Evolutionary conservation across 495 filamentous ascomycete genomes (phyloP), one percentile per base, ranked within the genome.

Genomic region (Penicillium dipodomyicola): DNA sequence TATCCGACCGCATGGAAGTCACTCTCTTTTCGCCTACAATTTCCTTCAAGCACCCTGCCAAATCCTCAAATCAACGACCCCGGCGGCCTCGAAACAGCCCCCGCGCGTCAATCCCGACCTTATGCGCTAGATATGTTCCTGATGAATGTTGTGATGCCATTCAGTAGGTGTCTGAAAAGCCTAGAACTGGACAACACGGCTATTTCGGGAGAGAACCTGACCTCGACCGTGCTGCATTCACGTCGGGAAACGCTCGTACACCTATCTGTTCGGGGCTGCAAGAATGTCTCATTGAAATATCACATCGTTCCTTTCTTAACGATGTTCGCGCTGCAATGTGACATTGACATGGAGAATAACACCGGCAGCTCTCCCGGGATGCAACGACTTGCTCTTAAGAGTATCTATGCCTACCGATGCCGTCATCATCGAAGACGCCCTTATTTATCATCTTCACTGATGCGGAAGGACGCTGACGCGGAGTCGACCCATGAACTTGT

Each of bases 211-310:
- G 75, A 79, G 54, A 79, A 79, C 35, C 72, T 86, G 29, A 78
- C 77, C 12, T 77, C 76, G 32, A 81, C 69, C 4, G 79, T 86
- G 23, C 64, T 84, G 45, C 72, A 79, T 47, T 70, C 77, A n/a
- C 75, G 80, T 32, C 71, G 76, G 27, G 74, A 78, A 49, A 81
- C 79, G 0, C 59, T 86, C 50, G 75, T 82, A 60, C 82, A 86
- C 58, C 72, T 86, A 19, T 86, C 82, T 5, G 78, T 85, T 35
- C 77, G 83, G 9, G 83, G 82, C 8, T 86, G 83, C 76, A 85
- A 86, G 66, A 83, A 86, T 67, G 83, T 86, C 30, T 85, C 82
- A 17, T 71, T 86, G 46, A 86, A 86, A 65, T 86, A 86, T 59
- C 82, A 86, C 52, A 80, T 86, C 52, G 75, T 85, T 33, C 82